These are phyloP conservation scores for Kazachstania kunashirensis DNA, from an alignment of 805 yeast genomes.

Conservation along the genomic window DNA sequence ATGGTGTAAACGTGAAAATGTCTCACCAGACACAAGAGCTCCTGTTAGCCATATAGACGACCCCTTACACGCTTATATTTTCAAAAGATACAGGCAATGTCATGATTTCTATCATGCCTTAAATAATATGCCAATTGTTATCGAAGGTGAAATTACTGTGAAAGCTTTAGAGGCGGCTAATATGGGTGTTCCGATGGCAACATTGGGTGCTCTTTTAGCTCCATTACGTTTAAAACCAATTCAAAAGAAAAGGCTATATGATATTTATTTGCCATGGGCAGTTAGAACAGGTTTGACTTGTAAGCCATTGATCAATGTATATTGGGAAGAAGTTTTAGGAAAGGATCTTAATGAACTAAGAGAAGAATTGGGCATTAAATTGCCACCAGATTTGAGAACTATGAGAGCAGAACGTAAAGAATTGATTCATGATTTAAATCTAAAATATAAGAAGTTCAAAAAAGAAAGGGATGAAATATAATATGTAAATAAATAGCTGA, in stretches of 20 bases:
- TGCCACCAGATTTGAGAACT: constrained; percentile 70
- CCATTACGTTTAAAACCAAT: constrained; percentile 61
- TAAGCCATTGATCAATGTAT: constrained; percentile 73
- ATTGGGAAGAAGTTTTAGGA: constrained; percentile 81
- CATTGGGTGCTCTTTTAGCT: constrained; percentile 82
- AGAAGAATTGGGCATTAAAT: constrained; percentile 56
- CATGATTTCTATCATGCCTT: constrained; percentile 95
- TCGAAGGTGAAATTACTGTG: constrained; percentile 95
- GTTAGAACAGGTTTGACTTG: constrained; percentile 58
- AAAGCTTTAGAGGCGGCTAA: constrained; percentile 89
- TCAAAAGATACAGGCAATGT: constrained; percentile 89
- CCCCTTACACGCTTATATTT: constrained; percentile 85
- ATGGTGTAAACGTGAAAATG: constrained; percentile 82
- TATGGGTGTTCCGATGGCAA: constrained; percentile 91
- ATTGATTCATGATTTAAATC: constrained; percentile 18
- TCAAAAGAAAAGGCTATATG: constrained; percentile 54
- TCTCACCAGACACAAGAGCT: constrained; percentile 86
- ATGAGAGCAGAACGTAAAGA: constrained; percentile 37
- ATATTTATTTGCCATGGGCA: constrained; percentile 85
- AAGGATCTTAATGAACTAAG: constrained; percentile 67
- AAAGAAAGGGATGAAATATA: background rate
- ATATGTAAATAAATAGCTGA: background rate
- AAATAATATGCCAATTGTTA: constrained; percentile 77
- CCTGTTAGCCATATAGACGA: constrained; percentile 82
- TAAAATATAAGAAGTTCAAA: constrained; percentile 15